Conservation (phyloP, 1,139 yeast genomes). For the Blastobotrys arbuscula region DNA sequence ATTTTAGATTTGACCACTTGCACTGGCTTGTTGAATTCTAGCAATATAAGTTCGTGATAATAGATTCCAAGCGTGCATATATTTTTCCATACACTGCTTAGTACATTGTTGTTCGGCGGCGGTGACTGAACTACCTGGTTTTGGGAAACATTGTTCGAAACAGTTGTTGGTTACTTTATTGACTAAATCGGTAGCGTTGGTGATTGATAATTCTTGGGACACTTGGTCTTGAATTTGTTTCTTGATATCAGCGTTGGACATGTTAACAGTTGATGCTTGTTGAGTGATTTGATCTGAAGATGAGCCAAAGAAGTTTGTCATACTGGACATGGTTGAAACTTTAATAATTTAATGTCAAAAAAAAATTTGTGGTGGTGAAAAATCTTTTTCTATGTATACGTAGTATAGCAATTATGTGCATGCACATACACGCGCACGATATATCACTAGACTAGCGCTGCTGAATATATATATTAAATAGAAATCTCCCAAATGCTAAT, state of each 20-base stretch:
- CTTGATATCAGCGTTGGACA: slow-evolving; percentile 40
- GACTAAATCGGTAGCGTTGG: slow-evolving; percentile 82
- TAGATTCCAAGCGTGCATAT: slow-evolving; percentile 87
- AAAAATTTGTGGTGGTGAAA: slow-evolving; percentile 3
- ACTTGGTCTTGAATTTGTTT: slow-evolving; percentile 66
- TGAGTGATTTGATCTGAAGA: slow-evolving; percentile 34
- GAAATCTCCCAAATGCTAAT: too few relatives aligned
- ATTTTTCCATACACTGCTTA: slow-evolving; percentile 74
- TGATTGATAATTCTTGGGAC: slow-evolving; percentile 77
- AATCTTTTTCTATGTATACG: too few relatives aligned
- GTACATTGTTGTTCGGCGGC: slow-evolving; percentile 53
- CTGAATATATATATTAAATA: too few relatives aligned
- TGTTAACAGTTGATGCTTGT: slow-evolving; percentile 28
- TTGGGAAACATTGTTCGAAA: slow-evolving; percentile 65
- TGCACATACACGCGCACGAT: too few relatives aligned
- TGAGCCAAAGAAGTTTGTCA: slow-evolving; percentile 27
- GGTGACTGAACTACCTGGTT: slow-evolving; percentile 47
- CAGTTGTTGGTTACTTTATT: slow-evolving; percentile 86
- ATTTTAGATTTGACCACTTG: slow-evolving; percentile 13
- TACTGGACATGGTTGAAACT: slow-evolving; percentile 1
- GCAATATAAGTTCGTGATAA: slow-evolving; percentile 69
- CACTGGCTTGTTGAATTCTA: slow-evolving; percentile 56
- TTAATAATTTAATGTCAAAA: too few relatives aligned
- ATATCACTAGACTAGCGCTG: too few relatives aligned
- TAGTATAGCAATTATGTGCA: too few relatives aligned